These are phyloP conservation scores for Mercurialis annua DNA, from an alignment of 345 rosid species.

Conservation along the genomic window DNA sequence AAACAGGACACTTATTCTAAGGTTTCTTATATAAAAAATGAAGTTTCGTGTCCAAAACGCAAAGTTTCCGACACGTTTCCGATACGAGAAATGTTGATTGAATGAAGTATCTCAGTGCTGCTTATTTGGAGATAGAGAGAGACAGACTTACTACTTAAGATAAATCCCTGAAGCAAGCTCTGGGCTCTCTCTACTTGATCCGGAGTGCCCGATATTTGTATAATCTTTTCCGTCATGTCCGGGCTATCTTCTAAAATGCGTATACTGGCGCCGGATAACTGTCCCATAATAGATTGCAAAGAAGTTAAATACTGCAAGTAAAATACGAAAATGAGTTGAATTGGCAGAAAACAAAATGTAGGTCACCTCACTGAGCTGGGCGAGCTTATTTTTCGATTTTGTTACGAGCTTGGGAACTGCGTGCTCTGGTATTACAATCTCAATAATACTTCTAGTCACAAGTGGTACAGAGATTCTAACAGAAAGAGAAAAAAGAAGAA, in stretches of 20 bases:
- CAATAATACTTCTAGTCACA: conserved; percentile 92
- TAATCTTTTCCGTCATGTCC: conserved; percentile 61
- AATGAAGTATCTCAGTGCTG: no score
- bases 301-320: neutral
- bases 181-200: conserved; percentile 98
- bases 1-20: no score
- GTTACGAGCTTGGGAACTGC: conserved; percentile 81
- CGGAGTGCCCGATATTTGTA: conserved; percentile 88
- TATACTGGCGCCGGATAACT: conserved; percentile 95
- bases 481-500: conserved; percentile 2
- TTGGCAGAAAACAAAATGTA: neutral
- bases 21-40: no score
- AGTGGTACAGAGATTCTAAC: conserved; percentile 68
- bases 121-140: neutral
- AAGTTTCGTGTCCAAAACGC: no score
- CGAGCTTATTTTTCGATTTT: conserved; percentile 86
- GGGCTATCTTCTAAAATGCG: conserved; percentile 71
- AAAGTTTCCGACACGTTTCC: no score
- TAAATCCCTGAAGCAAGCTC: conserved; percentile 95
- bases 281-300: conserved; percentile 16
- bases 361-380: conserved; percentile 90
- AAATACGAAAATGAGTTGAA: neutral
- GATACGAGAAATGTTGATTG: no score
- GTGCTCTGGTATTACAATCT: conserved; percentile 82
- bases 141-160: conserved; percentile 78